Evolutionary conservation across 2,329 filamentous ascomycete species (phyloP), one percentile per base, ranked within the genome.

Genomic region (Aspergillus sp.): DNA sequence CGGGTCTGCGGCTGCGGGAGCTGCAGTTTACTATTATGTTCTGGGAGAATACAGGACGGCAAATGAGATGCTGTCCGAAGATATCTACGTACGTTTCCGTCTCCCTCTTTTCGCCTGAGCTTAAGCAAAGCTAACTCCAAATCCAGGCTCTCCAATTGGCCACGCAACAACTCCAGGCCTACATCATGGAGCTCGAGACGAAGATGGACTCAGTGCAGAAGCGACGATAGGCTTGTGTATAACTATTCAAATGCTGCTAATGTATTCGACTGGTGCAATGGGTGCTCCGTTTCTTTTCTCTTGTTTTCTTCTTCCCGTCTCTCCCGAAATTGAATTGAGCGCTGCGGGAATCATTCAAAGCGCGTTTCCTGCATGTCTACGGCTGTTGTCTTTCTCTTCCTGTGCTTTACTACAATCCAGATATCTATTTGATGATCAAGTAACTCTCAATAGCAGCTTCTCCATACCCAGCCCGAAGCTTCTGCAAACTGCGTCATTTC

Each of bases 1-100:
- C 53, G 91, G 91, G 55, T 83, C 86, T 52, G 83, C 86, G 41
- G 74, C 88, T 44, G 83, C 90, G 40, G 89, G 88, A 60, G 80
- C 79, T 44, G 84, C 81, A 48, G 85, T 94, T 59, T 97, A 96
- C 74, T 89, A 88, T 68, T 97, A 97, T 69, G 80, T 95, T 56
- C 73, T 97, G 59, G 82, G 91, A 66, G 90, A 97, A 70, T 97
- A 96, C 76, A 88, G 89, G 73, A 77, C 89, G 39, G 87, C 88
- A 57, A 97, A 96, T 73, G 87, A 94, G 72, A 79, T 96, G 63
- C 75, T 97, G 70, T 91, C 85, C 51, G 89, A 95, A 72, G 91
- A 97, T 71, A 95, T 97, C 67, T 91, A 91, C 71, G 91, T 96
- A 79, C 70, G 88, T 84, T 46, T 44, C 2, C 30, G 1, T 32